Evolutionary conservation across 345 rosid species (phyloP), one percentile per base, ranked within the genome.

Genomic region (Dipteronia dyeriana): DNA sequence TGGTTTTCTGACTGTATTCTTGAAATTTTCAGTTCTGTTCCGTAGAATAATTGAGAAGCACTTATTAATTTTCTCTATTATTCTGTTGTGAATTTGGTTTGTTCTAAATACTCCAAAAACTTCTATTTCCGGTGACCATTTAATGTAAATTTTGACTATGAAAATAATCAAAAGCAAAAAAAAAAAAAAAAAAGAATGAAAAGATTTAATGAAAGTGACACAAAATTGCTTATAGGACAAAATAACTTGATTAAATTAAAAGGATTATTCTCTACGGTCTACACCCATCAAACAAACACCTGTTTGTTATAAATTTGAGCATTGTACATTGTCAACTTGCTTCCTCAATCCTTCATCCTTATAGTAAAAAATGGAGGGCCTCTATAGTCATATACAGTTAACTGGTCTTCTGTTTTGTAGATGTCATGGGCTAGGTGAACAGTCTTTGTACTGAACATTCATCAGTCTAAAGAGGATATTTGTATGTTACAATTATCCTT

Each of bases 1-100:
- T 54, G 25, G 23, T 73, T 19, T 70, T 19, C 26, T 72, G 25
- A 14, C 57, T 59, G 39, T 62, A 53, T 43, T 68, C 43, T 77
- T 41, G 11, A 54, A 39, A 13, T 75, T 45, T 49, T 41, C 45
- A 7, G 61, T 51, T 63, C 3, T 29, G 14, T 41, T 25, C 39
- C 5, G n/a, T 53, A 16, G 7, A 53, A 1, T 53, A 53, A 53
- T 53, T 16, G 57, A 53, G n/a, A 53, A 70, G 62, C 51, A 23
- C 14, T 14, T 59, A 22, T 68, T 9, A 26, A 66, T 43, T 17
- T 54, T n/a, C 23, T 71, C 41, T 51, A 51, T 4, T 51, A 51
- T 13, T 53, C n/a, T 53, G n/a, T 53, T 4, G 2, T 53, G n/a
- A 53, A 53, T 14, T 14, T 4, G 57, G 54, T 49, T 49, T 49